Conservation (phyloP, 225 moss, liverwort and hornwort species). For the Straminergon stramineum region DNA sequence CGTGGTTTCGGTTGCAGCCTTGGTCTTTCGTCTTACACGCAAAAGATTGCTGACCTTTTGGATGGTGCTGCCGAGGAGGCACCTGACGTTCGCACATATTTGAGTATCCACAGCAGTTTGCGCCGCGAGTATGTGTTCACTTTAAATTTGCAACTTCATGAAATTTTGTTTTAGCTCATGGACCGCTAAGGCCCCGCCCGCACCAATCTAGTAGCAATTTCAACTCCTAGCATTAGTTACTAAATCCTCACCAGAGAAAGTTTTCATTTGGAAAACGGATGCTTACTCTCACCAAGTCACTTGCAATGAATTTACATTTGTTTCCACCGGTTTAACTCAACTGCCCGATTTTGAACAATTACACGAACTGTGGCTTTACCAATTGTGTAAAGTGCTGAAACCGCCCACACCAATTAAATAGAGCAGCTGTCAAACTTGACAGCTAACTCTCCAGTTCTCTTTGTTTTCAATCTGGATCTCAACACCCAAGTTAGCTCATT, state of each 20-base stretch:
- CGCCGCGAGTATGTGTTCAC: slow-evolving; percentile 59
- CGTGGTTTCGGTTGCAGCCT: slow-evolving; percentile 34
- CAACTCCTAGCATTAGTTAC: neutral
- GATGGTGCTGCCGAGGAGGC: slow-evolving; percentile 81
- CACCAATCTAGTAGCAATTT: neutral
- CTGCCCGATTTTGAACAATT: neutral
- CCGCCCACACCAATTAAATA: neutral
- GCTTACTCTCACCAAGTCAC: neutral
- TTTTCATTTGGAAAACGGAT: too few relatives aligned
- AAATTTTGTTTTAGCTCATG: neutral
- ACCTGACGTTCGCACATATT: slow-evolving; percentile 63
- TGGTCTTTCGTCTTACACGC: slow-evolving; percentile 63
- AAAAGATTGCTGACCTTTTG: slow-evolving; percentile 81
- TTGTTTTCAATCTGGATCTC: neutral
- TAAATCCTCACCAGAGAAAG: neutral
- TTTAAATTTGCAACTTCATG: neutral
- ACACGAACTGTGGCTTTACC: neutral
- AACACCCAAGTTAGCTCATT: neutral
- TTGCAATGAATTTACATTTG: neutral
- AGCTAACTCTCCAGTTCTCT: neutral
- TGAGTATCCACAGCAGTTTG: slow-evolving; percentile 46
- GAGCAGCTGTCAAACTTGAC: neutral
- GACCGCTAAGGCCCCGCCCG: neutral
- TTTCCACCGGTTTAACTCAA: neutral
- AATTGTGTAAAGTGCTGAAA: neutral